Conservation (phyloP, 305 asterid genomes). For the Fraxinus baroniana region DNA sequence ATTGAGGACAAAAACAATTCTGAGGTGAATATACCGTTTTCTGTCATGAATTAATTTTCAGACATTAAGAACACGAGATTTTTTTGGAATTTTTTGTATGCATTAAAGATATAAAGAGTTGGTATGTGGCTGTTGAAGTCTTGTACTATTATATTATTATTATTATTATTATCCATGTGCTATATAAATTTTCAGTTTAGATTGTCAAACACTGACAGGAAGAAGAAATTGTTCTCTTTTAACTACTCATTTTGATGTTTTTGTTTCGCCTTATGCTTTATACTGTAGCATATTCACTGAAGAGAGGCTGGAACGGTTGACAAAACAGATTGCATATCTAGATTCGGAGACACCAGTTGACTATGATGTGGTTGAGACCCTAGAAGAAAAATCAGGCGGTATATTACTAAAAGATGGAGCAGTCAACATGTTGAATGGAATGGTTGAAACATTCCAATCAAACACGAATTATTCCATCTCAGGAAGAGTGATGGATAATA, state of each 20-base stretch:
- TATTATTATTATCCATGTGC: not conserved
- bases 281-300: constrained; percentile 73
- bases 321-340: constrained; percentile 63
- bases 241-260: constrained; percentile 6
- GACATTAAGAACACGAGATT: not conserved
- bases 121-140: constrained; percentile 2
- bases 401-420: constrained; percentile 40
- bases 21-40: not conserved
- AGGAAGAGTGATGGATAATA: constrained; percentile 36
- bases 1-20: not conserved
- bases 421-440: constrained; percentile 35
- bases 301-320: constrained; percentile 85
- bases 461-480: constrained; percentile 37
- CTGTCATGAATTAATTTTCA: not conserved
- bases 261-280: constrained; percentile 18
- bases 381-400: constrained; percentile 47
- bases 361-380: constrained; percentile 37
- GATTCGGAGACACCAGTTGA: constrained; percentile 52
- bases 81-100: not conserved
- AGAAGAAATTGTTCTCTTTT: not conserved
- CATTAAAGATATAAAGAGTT: constrained; percentile 8
- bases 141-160: constrained; percentile 8
- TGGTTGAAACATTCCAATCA: constrained; percentile 45
- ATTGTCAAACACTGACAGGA: not conserved
- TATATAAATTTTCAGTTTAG: not conserved